A percentile compares a stretch with the other conserved stretches of the same genome.
phyloP scores from a whole-genome alignment of 192 early-diverging fungal genomes.

The Coemansia sp. region DNA sequence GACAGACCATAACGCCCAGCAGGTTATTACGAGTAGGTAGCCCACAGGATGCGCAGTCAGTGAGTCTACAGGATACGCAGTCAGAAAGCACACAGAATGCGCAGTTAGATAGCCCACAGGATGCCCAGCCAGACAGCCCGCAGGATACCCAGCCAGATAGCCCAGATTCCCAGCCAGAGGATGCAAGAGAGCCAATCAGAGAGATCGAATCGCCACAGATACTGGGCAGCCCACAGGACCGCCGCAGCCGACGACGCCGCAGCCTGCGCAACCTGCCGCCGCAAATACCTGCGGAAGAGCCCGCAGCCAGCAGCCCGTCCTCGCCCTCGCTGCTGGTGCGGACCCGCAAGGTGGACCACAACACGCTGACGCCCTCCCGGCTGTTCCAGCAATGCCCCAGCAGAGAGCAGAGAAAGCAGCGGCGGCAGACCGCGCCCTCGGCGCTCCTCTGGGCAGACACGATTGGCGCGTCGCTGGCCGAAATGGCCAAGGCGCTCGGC shows the following conservation, averaged over 20 bases:
- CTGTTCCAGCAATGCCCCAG: background rate
- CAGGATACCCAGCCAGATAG: background rate
- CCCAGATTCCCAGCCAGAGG: background rate
- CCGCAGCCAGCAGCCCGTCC: background rate
- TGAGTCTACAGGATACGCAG: too few species aligned
- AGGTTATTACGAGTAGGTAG: too few species aligned
- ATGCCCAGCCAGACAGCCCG: background rate
- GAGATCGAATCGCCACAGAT: conserved; percentile 23
- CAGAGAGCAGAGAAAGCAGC: background rate
- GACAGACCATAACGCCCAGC: too few species aligned
- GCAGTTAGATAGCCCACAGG: background rate
- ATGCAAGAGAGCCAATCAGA: background rate
- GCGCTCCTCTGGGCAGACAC: conserved; percentile 9
- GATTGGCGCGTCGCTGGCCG: conserved; percentile 25
- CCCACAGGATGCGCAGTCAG: too few species aligned
- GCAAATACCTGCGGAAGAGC: background rate
- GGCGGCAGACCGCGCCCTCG: background rate
- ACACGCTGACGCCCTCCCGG: conserved; percentile 4
- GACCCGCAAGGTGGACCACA: background rate
- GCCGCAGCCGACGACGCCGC: conserved; percentile 20
- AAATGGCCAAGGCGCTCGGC: conserved; percentile 42
- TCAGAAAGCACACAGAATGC: background rate
- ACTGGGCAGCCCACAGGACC: conserved; percentile 8
- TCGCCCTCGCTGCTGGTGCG: conserved; percentile 13
- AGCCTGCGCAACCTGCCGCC: conserved; percentile 22